Conservation (phyloP, 768 basidiomycete species). For the Hygrophoropsis aurantiaca region DNA sequence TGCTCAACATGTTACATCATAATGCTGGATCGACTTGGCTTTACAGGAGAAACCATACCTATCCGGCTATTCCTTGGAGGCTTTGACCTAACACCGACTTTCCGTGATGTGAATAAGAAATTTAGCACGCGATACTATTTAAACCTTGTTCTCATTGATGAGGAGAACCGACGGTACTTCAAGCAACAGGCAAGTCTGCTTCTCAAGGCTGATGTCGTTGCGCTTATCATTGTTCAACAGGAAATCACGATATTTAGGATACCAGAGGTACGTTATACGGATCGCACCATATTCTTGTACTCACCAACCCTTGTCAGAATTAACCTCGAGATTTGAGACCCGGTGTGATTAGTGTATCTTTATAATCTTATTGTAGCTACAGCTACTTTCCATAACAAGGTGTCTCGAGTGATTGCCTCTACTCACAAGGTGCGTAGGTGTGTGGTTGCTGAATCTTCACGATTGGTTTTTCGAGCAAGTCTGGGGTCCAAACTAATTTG, state of each 20-base stretch:
- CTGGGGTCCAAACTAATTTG: no score
- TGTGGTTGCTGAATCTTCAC: no score
- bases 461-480: no score
- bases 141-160: constrained; percentile 95
- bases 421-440: no score
- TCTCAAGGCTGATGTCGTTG: not conserved
- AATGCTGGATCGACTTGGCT: not conserved
- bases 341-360: not conserved
- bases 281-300: not conserved
- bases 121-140: constrained; percentile 97
- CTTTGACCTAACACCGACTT: constrained; percentile 97
- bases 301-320: constrained; percentile 28
- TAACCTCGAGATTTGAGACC: constrained; percentile 17
- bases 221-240: constrained; percentile 28
- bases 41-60: constrained; percentile 91
- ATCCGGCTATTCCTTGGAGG: constrained; percentile 97
- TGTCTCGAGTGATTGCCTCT: no score
- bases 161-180: constrained; percentile 97
- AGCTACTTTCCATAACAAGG: not conserved
- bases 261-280: constrained; percentile 61
- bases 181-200: constrained; percentile 77
- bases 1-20: not conserved
- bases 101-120: constrained; percentile 99
- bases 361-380: not conserved
- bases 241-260: constrained; percentile 91